Evolutionary conservation across 2,329 filamentous ascomycete species (phyloP).

Genomic region (Trichoderma afroharzianum): DNA sequence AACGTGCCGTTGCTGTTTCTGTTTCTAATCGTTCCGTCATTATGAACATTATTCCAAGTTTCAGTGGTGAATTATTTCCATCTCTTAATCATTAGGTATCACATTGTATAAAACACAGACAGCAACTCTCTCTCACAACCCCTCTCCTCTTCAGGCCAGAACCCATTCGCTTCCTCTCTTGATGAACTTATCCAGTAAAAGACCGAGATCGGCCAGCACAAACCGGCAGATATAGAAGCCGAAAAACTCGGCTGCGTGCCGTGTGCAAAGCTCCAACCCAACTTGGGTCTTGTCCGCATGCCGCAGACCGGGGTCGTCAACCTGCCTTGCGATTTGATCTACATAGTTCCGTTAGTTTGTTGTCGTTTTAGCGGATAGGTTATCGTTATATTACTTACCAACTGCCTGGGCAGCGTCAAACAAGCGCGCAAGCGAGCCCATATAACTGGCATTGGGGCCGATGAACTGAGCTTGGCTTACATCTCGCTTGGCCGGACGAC

Average conservation of each 20-base stretch:
- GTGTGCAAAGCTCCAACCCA: constrained; percentile 85
- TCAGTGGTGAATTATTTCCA: neutral
- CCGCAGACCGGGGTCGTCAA: constrained; percentile 88
- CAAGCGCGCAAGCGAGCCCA: constrained; percentile 81
- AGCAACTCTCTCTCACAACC: neutral
- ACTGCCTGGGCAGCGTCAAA: constrained; percentile 92
- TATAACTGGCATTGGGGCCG: constrained; percentile 86
- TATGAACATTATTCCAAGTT: constrained; percentile 7
- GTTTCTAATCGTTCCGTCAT: constrained; percentile 13
- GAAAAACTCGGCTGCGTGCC: constrained; percentile 96
- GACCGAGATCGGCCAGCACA: constrained; percentile 76
- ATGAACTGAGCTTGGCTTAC: constrained; percentile 65
- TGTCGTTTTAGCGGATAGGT: neutral
- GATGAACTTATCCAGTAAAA: constrained; percentile 93
- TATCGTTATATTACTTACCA: constrained; percentile 57
- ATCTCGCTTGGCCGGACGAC: constrained; percentile 69
- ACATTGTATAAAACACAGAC: neutral
- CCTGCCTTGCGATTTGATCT: constrained; percentile 96
- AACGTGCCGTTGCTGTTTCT: constrained; percentile 10
- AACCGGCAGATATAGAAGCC: constrained; percentile 96
- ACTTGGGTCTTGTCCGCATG: constrained; percentile 93
- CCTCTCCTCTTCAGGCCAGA: neutral
- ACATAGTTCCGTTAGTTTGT: constrained; percentile 25
- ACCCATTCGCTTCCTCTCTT: constrained; percentile 98
- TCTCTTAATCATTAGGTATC: constrained; percentile 11